Percentiles rank a stretch among this genome's conserved stretches.
Evolutionary conservation across 1,284 basidiomycete genomes (phyloP).

Genomic region (Melampsora americana): DNA sequence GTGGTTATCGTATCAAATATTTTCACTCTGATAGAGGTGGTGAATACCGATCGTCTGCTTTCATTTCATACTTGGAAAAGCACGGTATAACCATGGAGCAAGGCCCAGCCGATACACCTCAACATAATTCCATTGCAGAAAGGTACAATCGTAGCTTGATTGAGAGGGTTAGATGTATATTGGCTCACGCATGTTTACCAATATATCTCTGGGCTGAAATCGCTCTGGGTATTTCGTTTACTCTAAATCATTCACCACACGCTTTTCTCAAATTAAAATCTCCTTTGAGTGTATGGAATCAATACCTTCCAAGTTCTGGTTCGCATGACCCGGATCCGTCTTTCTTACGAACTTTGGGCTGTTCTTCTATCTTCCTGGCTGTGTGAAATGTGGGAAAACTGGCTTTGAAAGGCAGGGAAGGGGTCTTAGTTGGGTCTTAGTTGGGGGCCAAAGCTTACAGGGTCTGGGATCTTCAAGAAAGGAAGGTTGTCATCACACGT

Average conservation of each 20-base stretch:
- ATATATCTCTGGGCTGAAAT: background rate
- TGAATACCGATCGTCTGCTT: background rate
- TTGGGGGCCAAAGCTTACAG: background rate
- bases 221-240: background rate
- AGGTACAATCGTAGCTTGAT: background rate
- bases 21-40: background rate
- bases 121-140: background rate
- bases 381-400: background rate
- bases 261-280: background rate
- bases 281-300: background rate
- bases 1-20: background rate
- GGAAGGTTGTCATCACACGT: background rate
- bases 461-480: background rate
- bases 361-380: background rate
- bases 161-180: background rate
- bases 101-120: background rate
- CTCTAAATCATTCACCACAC: background rate
- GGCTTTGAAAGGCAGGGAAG: background rate
- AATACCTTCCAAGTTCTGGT: background rate
- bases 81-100: background rate
- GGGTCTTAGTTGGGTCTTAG: background rate
- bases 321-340: background rate
- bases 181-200: background rate
- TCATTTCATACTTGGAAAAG: background rate
- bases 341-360: background rate